Evolutionary conservation across 805 yeast species (phyloP), one percentile per base, ranked within the genome.

Genomic region (Kodamaea fukazawae): DNA sequence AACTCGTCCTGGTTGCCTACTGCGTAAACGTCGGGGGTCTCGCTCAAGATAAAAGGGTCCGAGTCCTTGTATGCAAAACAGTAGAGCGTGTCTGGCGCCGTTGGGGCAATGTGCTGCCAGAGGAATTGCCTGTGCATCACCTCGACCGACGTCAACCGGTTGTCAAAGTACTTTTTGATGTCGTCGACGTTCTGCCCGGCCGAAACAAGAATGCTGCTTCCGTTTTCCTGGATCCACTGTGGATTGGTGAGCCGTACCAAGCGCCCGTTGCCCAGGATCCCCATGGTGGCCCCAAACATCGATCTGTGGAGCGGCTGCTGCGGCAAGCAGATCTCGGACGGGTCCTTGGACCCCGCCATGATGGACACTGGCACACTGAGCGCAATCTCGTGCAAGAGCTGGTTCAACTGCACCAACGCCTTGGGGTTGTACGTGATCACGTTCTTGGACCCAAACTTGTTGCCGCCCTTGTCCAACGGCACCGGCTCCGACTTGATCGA

Each of bases 61-160:
- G 56, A 52, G 17, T 79, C 77, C 8, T 75, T 73, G 53, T 73
- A 90, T 1, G 99, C 97, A 51, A 87, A 89, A 48, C 95, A 81
- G 73, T 90, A 84, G 31, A 93, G 63, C 0, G 99, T 93, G 54
- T 93, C 98, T 0, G 99, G 99, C 1, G 96, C 95, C 0, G 97
- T 89, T 2, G 99, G 99, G 1, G 86, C 81, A 16, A 86, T 69
- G 54, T 87, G 87, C 53, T 89, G 91, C 96, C 96, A 90, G 33
- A 67, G 63, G 27, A 93, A 55, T 0, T 86, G 83, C 11, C 79
- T 70, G 49, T 81, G 85, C 66, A 91, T 71, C 14, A 64, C 50
- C 4, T 54, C 33, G 10, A 41, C 20, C 50, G 13, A 55, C 41
- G 7, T 51, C 49, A 7, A 53, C 81, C 73, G 20, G 70, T 62